These are phyloP conservation scores for Fulvia fulva DNA, from an alignment of 2,329 filamentous ascomycete genomes.

Conservation along the genomic window DNA sequence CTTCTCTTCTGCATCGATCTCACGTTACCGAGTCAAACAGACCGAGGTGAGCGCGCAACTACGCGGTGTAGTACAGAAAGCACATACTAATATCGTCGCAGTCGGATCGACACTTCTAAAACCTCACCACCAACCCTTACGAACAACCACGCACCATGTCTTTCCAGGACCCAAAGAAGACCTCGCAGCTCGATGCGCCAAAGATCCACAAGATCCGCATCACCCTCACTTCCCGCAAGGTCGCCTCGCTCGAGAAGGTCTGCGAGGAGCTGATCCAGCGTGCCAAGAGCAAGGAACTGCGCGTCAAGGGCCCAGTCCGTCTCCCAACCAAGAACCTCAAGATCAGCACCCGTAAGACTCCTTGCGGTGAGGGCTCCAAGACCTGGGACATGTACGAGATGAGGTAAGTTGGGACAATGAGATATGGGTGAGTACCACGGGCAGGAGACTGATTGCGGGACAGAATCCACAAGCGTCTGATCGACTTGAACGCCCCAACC, in stretches of 20 bases:
- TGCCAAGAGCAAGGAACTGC: conserved; percentile 96
- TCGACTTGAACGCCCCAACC: conserved; percentile 81
- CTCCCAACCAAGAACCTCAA: conserved; percentile 96
- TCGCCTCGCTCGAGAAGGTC: conserved; percentile 94
- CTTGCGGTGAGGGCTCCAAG: conserved; percentile 99
- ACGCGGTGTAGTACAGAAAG: neutral
- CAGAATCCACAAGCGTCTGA: conserved; percentile 36
- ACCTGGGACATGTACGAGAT: conserved; percentile 99
- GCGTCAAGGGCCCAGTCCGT: conserved; percentile 96
- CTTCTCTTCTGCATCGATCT: conserved; percentile 41
- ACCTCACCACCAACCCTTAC: conserved; percentile 28
- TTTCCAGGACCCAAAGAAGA: conserved; percentile 94
- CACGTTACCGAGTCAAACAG: conserved; percentile 49
- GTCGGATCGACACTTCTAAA: conserved; percentile 42
- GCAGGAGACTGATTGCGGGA: neutral
- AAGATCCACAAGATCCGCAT: conserved; percentile 99
- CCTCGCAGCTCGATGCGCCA: conserved; percentile 75
- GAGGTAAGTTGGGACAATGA: conserved; percentile 69
- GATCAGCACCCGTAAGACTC: conserved; percentile 97
- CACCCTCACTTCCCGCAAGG: conserved; percentile 93
- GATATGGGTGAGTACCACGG: conserved; percentile 41
- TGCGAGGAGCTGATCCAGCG: conserved; percentile 98
- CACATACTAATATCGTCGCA: conserved; percentile 34
- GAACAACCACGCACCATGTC: conserved; percentile 63
- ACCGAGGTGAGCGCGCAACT: conserved; percentile 22